Conservation (phyloP, 352 stramenopile species). For the Phytophthora capsici region DNA sequence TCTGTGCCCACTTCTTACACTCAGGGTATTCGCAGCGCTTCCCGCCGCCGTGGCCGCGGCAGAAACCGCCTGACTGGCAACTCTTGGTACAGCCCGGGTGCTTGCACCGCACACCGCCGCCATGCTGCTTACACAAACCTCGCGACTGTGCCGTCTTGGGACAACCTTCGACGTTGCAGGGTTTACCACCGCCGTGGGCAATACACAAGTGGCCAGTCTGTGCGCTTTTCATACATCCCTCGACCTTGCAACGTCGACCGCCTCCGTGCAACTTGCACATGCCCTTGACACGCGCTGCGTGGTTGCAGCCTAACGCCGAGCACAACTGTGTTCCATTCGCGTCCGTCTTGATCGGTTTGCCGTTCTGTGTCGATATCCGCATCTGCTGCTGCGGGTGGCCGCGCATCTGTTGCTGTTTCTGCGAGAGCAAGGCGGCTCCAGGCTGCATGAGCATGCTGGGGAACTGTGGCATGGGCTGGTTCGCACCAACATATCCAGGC, state of each 20-base stretch:
- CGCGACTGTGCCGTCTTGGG: constrained; percentile 87
- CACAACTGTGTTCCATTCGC: constrained; percentile 67
- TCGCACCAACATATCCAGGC: constrained; percentile 31
- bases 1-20: constrained; percentile 89
- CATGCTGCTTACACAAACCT: constrained; percentile 86
- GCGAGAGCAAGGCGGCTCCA: constrained; percentile 38
- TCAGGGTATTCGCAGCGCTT: constrained; percentile 87
- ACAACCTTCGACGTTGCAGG: constrained; percentile 85
- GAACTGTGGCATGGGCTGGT: constrained; percentile 55
- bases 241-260: constrained; percentile 82
- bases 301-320: constrained; percentile 79
- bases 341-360: constrained; percentile 65
- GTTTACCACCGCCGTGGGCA: constrained; percentile 83
- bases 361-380: constrained; percentile 55
- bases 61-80: constrained; percentile 86
- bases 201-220: constrained; percentile 89
- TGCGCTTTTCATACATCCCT: constrained; percentile 89
- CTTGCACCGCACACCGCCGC: constrained; percentile 85
- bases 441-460: constrained; percentile 74
- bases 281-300: constrained; percentile 78
- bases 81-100: constrained; percentile 90
- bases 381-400: constrained; percentile 40
- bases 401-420: constrained; percentile 52
- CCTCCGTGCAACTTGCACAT: constrained; percentile 90
- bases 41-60: constrained; percentile 80